phyloP scores from a whole-genome alignment of 2,329 filamentous ascomycete genomes.

The Fusarium sp. region DNA sequence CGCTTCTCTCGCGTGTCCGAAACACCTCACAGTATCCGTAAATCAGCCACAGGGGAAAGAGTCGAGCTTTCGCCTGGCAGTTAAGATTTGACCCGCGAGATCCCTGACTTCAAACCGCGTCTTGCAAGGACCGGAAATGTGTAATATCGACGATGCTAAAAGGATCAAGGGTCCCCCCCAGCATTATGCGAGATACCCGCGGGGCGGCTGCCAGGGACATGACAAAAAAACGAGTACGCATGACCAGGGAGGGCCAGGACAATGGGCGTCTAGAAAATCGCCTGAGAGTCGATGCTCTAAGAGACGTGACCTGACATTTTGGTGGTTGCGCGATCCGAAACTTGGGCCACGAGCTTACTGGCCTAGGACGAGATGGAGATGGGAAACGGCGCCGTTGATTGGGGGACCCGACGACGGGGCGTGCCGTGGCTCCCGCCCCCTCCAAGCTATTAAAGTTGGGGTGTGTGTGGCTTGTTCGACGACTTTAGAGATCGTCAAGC shows the following conservation, averaged over 20 bases:
- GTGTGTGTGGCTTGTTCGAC: conserved; percentile 10
- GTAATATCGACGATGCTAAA: neutral
- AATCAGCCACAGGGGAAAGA: neutral
- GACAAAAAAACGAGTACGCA: neutral
- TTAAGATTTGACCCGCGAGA: neutral
- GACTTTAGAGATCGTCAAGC: neutral
- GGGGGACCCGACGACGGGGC: conserved; percentile 21
- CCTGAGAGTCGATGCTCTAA: neutral
- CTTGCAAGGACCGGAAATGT: neutral
- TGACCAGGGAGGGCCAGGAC: neutral
- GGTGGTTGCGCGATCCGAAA: neutral
- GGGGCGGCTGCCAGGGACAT: neutral
- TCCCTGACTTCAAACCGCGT: neutral
- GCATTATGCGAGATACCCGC: neutral
- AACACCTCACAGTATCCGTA: neutral
- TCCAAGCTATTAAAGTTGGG: conserved; percentile 31
- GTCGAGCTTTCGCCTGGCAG: neutral
- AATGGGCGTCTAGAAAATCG: neutral
- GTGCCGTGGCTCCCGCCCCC: conserved; percentile 41
- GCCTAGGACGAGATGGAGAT: neutral
- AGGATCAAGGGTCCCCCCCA: neutral
- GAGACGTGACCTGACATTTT: conserved; percentile 1
- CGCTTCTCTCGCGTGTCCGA: neutral
- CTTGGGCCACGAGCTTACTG: conserved; percentile 3
- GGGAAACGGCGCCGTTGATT: conserved; percentile 28